Evolutionary conservation across 148 eudicot species (phyloP).

Genomic region (Fagopyrum homotropicum): DNA sequence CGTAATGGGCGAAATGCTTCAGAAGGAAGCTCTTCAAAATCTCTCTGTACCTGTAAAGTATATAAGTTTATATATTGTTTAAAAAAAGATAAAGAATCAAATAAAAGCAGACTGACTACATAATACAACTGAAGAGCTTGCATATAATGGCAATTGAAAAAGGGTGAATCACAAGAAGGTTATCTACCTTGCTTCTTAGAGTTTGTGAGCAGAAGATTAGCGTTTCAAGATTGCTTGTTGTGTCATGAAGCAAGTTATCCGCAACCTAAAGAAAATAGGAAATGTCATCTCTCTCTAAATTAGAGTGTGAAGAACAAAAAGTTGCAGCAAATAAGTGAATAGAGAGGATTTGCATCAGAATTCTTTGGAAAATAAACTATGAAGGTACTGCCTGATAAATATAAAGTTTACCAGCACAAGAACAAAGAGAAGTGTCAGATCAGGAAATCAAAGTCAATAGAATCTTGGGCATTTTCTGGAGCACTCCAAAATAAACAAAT

Average conservation of each 20-base stretch:
- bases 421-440: not conserved
- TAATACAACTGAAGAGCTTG: constrained; percentile 1
- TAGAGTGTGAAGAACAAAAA: not conserved
- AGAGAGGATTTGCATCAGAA: not conserved
- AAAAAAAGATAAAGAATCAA: not conserved
- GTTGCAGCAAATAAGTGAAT: not conserved
- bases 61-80: not conserved
- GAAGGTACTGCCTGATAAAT: not conserved
- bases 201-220: constrained; percentile 94
- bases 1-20: constrained; percentile 86
- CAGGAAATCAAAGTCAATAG: not conserved
- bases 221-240: constrained; percentile 84
- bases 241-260: constrained; percentile 92
- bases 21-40: constrained; percentile 92
- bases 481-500: not conserved
- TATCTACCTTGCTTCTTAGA: constrained; percentile 84
- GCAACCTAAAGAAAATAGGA: constrained; percentile 52
- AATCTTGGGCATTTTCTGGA: not conserved
- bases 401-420: not conserved
- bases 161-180: constrained; percentile 1
- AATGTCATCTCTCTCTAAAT: constrained; percentile 10
- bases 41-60: constrained; percentile 64
- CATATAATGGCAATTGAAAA: constrained; percentile 1
- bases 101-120: not conserved
- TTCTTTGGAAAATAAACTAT: not conserved